These are phyloP conservation scores for Hypoxylon sp. DNA, from an alignment of 2,329 filamentous ascomycete genomes.

Conservation along the genomic window DNA sequence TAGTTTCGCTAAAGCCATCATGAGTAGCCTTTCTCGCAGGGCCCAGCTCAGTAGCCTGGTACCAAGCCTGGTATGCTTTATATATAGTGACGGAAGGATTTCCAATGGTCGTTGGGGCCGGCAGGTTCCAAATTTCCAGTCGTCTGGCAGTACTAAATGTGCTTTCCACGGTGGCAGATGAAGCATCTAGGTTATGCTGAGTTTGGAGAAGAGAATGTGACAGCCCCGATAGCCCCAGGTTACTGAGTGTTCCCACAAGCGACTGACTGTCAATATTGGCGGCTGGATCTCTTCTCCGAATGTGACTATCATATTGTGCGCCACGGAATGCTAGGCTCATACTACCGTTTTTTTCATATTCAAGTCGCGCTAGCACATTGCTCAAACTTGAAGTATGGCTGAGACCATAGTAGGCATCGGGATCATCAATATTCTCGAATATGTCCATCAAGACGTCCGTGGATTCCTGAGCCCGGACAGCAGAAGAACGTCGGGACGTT, in stretches of 20 bases:
- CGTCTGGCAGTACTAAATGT: slow-evolving; percentile 85
- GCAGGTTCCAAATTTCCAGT: slow-evolving; percentile 93
- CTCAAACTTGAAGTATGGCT: slow-evolving; percentile 82
- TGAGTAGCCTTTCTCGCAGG: slow-evolving; percentile 72
- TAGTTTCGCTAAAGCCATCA: slow-evolving; percentile 72
- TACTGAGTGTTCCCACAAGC: slow-evolving; percentile 82
- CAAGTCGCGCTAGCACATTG: slow-evolving; percentile 84
- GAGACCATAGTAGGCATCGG: slow-evolving; percentile 95
- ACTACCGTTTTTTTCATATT: slow-evolving; percentile 89
- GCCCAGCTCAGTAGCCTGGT: slow-evolving; percentile 72
- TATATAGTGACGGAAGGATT: slow-evolving; percentile 81
- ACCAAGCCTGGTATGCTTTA: slow-evolving; percentile 83
- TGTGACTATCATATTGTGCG: slow-evolving; percentile 89
- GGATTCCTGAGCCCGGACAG: slow-evolving; percentile 67
- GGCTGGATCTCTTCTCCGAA: slow-evolving; percentile 72
- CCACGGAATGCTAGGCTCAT: slow-evolving; percentile 93
- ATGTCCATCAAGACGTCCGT: slow-evolving; percentile 82
- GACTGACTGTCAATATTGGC: slow-evolving; percentile 74
- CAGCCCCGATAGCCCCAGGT: slow-evolving; percentile 86
- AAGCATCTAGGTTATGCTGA: slow-evolving; percentile 72
- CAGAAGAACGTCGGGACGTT: slow-evolving; percentile 77
- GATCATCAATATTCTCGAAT: slow-evolving; percentile 94
- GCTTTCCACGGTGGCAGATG: slow-evolving; percentile 73
- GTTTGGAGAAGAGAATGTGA: slow-evolving; percentile 83
- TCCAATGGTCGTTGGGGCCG: slow-evolving; percentile 74